Conservation (phyloP, 768 basidiomycete genomes). For the Dentipellis fragilis region DNA sequence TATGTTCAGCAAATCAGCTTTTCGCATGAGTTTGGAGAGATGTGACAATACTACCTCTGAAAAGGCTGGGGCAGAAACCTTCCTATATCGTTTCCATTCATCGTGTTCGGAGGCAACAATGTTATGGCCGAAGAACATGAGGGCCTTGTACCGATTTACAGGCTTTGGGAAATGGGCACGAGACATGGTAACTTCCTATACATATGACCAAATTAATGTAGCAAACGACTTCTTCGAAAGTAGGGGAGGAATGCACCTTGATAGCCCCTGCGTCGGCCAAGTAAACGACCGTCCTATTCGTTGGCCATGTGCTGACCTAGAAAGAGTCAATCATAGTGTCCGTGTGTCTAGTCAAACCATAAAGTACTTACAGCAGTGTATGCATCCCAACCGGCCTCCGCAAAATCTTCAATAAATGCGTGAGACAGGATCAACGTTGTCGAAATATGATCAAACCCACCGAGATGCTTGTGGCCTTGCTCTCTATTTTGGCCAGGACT, state of each 20-base stretch:
- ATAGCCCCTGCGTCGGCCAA: slow-evolving; percentile 10
- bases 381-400: slow-evolving; percentile 4
- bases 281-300: background rate
- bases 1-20: background rate
- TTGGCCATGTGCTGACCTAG: background rate
- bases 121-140: slow-evolving; percentile 48
- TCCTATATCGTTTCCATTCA: slow-evolving; percentile 56
- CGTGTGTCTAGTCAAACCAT: too few relatives aligned
- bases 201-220: background rate
- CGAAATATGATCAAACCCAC: background rate
- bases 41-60: slow-evolving; percentile 35
- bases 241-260: slow-evolving; percentile 1
- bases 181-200: slow-evolving; percentile 39
- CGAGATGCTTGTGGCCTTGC: background rate
- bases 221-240: background rate
- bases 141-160: slow-evolving; percentile 31
- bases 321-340: too few relatives aligned
- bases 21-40: background rate
- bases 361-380: background rate
- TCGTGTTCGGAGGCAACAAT: slow-evolving; percentile 54
- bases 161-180: slow-evolving; percentile 51
- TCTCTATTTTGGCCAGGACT: background rate
- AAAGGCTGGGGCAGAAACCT: slow-evolving; percentile 55
- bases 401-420: slow-evolving; percentile 2
- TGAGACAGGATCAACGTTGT: background rate